These are phyloP conservation scores for Trypanosoma caninum DNA, from an alignment of 208 protist genomes.

Conservation along the genomic window DNA sequence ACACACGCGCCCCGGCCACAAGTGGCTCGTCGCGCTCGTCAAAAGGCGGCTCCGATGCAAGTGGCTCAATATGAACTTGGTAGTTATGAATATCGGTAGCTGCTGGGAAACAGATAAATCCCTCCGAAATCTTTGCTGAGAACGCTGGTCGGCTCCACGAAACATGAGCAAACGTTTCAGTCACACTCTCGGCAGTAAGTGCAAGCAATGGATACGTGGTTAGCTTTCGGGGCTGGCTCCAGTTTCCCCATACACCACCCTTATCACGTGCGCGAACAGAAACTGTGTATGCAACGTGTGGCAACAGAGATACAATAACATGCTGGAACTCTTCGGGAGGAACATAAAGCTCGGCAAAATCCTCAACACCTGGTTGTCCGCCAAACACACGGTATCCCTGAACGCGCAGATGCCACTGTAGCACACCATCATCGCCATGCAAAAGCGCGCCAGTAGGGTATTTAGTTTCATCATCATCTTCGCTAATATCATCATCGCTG, in stretches of 20 bases:
- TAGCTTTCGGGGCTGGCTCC: conserved; percentile 56
- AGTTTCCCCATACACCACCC: conserved; percentile 84
- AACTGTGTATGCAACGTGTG: conserved; percentile 69
- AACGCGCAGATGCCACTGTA: conserved; percentile 84
- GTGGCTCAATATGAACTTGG: conserved; percentile 77
- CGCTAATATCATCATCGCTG: not conserved
- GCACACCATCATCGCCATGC: conserved; percentile 61
- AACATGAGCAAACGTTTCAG: conserved; percentile 85
- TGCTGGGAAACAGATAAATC: conserved; percentile 71
- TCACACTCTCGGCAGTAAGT: conserved; percentile 53
- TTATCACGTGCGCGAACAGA: conserved; percentile 72
- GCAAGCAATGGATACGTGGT: conserved; percentile 75
- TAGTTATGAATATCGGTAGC: conserved; percentile 83
- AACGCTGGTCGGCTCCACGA: conserved; percentile 61
- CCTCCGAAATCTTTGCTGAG: conserved; percentile 6
- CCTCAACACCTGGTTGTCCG: conserved; percentile 53
- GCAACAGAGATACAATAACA: conserved; percentile 57
- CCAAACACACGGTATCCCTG: conserved; percentile 63
- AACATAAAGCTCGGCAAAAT: conserved; percentile 58
- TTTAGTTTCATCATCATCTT: not conserved
- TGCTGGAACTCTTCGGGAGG: conserved; percentile 37
- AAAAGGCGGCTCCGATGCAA: conserved; percentile 62
- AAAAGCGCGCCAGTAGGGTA: conserved; percentile 35
- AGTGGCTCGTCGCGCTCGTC: conserved; percentile 79
- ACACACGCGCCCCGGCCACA: conserved; percentile 77